Base-by-base conservation (phyloP, 805 yeast genomes). In the Kluyveromyces siamensis region DNA sequence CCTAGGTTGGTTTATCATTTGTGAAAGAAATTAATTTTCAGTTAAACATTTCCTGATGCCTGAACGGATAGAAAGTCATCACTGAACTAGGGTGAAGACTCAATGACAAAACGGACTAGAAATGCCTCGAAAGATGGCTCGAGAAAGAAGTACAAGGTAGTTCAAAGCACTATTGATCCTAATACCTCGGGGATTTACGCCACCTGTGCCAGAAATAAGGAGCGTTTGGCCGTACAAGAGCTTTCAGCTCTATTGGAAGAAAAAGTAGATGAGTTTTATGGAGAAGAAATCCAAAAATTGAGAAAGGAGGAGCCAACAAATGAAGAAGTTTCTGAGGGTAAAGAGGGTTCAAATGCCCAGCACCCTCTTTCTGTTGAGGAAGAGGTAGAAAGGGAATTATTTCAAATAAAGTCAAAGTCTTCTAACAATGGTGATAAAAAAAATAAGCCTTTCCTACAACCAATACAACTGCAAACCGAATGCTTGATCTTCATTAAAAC, bases 161-260 rank as follows among this genome's bases (percentile, higher is more conserved):
- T 62, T 55, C 49, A 59, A 73, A 72, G 61, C 54, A 45, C 52
- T 40, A 39, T 90, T 17, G 96, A 90, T 58, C 96, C 96, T 0
- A 84, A 84, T 38, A 85, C 93, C 48, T 70, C 83, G 37, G 99
- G 99, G 0, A 74, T 93, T 0, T 93, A 86, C 66, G 96, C 89
- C 11, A 86, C 98, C 0, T 91, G 97, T 65, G 78, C 80, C 45
- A 75, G 96, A 56, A 84, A 84, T 37, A 80, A 83, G 50, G 99
- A 93, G 63, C 74, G 74, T 47, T 80, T 76, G 47, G 87, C 95
- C 51, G 75, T 83, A n/a, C 80, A 79, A 53, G 97, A 89, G 62
- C 68, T 89, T 56, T 72, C 77, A 52, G 65, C 71, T 49, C 61
- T 87, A 9, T 74, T 89, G 40, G 67, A 70, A 45, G 87, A 82